Percentiles rank a stretch among this genome's conserved stretches.
Evolutionary conservation across 2,329 filamentous ascomycete genomes (phyloP).

Genomic region (Beauveria sp.): DNA sequence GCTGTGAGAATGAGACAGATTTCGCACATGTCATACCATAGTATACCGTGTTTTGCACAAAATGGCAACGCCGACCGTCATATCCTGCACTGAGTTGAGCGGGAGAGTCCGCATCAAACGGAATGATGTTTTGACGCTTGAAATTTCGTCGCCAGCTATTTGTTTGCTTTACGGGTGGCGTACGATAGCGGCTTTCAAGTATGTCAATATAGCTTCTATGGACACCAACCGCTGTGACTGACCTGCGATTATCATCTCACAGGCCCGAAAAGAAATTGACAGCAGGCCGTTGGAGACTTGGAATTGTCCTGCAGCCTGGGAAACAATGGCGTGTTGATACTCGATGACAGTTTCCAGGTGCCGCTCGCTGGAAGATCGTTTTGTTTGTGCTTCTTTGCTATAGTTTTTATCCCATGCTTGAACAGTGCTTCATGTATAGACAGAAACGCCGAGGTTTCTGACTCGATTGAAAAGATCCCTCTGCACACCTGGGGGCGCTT

Average conservation of each 20-base stretch:
- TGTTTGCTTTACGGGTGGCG: neutral
- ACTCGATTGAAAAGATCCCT: no score
- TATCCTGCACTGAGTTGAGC: neutral
- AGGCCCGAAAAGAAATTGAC: neutral
- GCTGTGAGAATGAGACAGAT: neutral
- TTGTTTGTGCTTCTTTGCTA: no score
- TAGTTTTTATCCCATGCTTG: no score
- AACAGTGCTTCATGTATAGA: no score
- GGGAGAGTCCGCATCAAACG: neutral
- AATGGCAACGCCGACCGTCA: neutral
- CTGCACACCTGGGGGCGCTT: no score
- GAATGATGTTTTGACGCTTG: neutral
- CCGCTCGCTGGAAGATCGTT: no score
- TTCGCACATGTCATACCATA: neutral
- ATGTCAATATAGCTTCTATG: neutral
- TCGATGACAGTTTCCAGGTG: no score
- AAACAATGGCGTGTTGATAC: no score
- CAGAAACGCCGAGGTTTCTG: no score
- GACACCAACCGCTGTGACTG: neutral
- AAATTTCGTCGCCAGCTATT: neutral
- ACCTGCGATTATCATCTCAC: neutral
- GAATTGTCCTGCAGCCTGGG: neutral
- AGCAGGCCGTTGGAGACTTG: neutral
- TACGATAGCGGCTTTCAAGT: neutral
- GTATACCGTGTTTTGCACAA: neutral